A percentile compares a stretch with the other conserved stretches of the same genome.
Evolutionary conservation across 2,329 filamentous ascomycete species (phyloP).

Genomic region (Talaromyces sp.): DNA sequence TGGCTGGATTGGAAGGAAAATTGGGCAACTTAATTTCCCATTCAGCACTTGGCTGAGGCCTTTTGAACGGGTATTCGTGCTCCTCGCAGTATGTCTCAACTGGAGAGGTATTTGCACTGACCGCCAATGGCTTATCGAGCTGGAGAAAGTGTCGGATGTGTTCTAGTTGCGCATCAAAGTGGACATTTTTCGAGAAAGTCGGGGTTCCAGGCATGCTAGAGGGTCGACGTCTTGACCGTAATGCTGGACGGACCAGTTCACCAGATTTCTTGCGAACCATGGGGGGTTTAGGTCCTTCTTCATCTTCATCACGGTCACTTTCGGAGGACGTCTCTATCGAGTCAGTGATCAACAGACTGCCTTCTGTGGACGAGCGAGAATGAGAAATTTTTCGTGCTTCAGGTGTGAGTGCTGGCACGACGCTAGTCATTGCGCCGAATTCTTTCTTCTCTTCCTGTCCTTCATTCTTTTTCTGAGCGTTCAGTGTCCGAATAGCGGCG

Average conservation of each 20-base stretch:
- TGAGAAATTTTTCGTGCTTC: slow-evolving; percentile 19
- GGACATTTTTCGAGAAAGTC: slow-evolving; percentile 93
- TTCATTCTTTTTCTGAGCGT: not conserved
- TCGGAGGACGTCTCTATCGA: slow-evolving; percentile 39
- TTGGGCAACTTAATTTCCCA: slow-evolving; percentile 87
- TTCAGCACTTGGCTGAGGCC: slow-evolving; percentile 59
- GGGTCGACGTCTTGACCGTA: slow-evolving; percentile 74
- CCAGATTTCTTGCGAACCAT: slow-evolving; percentile 99
- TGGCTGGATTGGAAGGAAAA: slow-evolving; percentile 66
- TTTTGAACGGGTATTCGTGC: slow-evolving; percentile 80
- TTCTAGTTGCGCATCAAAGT: slow-evolving; percentile 95
- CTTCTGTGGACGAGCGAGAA: slow-evolving; percentile 51
- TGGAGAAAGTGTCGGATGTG: slow-evolving; percentile 95
- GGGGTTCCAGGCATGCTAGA: slow-evolving; percentile 98
- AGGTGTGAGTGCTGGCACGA: slow-evolving; percentile 10
- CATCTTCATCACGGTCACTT: slow-evolving; percentile 54
- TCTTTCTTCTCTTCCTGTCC: slow-evolving; percentile 47
- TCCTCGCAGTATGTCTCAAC: slow-evolving; percentile 86
- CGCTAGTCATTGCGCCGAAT: slow-evolving; percentile 7
- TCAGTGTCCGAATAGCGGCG: slow-evolving; percentile 69
- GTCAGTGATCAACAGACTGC: slow-evolving; percentile 49
- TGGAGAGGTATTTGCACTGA: slow-evolving; percentile 90
- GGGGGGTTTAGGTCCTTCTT: slow-evolving; percentile 67
- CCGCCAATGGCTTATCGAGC: slow-evolving; percentile 89
- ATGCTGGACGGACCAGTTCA: slow-evolving; percentile 87